Evolutionary conservation across 306 rosid genomes (phyloP), one percentile per base, ranked within the genome.

Genomic region (Begonia loranthoides): DNA sequence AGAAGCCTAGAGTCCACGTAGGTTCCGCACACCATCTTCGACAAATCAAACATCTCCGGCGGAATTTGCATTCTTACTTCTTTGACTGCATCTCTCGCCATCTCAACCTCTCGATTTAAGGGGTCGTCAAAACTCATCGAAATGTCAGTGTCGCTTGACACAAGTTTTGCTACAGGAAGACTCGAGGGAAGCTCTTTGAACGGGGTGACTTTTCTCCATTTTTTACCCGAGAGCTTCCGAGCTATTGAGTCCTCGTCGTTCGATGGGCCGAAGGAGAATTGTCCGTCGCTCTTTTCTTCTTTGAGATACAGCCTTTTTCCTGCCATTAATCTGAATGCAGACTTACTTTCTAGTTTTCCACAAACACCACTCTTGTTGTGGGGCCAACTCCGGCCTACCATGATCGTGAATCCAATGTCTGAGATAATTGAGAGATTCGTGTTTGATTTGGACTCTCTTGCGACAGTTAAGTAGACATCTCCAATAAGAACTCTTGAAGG

Each of bases 21-120:
- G 12, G 97, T 90, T 71, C 97, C 97, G 48, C 97, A 90, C 13
- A 85, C 93, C 12, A 90, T 66, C 87, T 79, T 82, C 0, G 97
- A 74, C 73, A 90, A 45, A 78, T 90, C 97, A 65, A 90, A 90
- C 67, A 90, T 74, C 64, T 85, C 95, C 0, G 97, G 90, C 1
- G 97, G 97, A 62, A 85, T 45, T 62, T 85, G 97, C 45, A 66
- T 63, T 57, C 86, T 77, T 34, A 85, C 72, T 75, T 90, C 97
- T 58, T 69, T 84, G 45, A 82, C 74, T 9, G 76, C 68, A 53
- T 74, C 76, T 56, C 56, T 66, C 34, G 87, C 95, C 13, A 70
- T 60, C 4, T 72, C 66, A n/a, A 80, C 15, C 56, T 63, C 67
- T 63, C 39, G 21, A 45, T 64, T 74, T 71, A 82, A 59, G 9